These are phyloP conservation scores for Lodderomyces beijingensis DNA, from an alignment of 1,139 yeast genomes.

Conservation along the genomic window DNA sequence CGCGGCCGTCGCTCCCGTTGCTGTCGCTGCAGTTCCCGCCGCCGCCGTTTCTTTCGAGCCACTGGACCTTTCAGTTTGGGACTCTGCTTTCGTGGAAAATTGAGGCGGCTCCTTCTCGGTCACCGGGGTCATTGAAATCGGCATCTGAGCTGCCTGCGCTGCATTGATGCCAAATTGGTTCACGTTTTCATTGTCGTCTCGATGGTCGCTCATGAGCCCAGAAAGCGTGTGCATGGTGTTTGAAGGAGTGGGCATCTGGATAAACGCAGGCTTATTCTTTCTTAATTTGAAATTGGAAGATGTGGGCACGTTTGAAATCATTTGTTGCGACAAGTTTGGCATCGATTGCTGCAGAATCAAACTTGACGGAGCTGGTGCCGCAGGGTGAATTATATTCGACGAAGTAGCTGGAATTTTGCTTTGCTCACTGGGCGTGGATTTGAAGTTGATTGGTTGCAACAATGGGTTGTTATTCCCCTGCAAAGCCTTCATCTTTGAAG, in stretches of 20 bases:
- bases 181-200: slow-evolving; percentile 32
- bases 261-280: slow-evolving; percentile 36
- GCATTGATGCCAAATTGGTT: slow-evolving; percentile 67
- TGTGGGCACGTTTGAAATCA: slow-evolving; percentile 2
- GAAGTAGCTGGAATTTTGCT: slow-evolving; percentile 2
- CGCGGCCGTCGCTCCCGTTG: slow-evolving; percentile 12
- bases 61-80: slow-evolving; percentile 8
- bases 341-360: slow-evolving; percentile 13
- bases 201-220: slow-evolving; percentile 30
- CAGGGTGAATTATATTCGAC: slow-evolving; percentile 7
- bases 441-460: slow-evolving; percentile 56
- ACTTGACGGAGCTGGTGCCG: slow-evolving; percentile 12
- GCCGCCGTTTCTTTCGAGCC: slow-evolving; percentile 1
- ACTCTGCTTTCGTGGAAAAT: slow-evolving; percentile 13
- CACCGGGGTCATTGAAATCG: slow-evolving; percentile 75
- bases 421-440: neutral
- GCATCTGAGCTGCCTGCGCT: slow-evolving; percentile 43
- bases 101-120: slow-evolving; percentile 47
- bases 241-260: slow-evolving; percentile 49
- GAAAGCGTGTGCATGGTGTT: slow-evolving; percentile 29
- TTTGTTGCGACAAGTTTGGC: slow-evolving; percentile 12
- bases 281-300: slow-evolving; percentile 13
- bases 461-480: slow-evolving; percentile 44
- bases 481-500: slow-evolving; percentile 56
- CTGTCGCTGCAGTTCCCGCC: slow-evolving; percentile 8